Conservation (phyloP, 768 basidiomycete species). For the Lentinula guzmanii region DNA sequence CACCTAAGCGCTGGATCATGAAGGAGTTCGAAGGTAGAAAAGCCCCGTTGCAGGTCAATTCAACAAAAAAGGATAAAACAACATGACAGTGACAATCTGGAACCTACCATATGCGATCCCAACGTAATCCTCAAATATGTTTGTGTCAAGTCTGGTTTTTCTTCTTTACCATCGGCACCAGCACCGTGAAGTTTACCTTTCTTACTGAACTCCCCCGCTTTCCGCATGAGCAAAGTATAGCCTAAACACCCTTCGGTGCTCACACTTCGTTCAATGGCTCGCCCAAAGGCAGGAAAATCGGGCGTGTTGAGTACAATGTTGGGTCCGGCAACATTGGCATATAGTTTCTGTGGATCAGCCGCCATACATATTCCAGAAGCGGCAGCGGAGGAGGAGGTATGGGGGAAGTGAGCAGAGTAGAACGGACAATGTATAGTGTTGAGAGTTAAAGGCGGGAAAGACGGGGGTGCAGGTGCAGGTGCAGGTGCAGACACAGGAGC, state of each 20-base stretch:
- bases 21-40: background rate
- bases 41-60: background rate
- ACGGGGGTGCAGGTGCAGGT: background rate
- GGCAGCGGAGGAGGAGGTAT: background rate
- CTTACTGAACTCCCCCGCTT: slow-evolving; percentile 13
- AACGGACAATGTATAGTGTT: background rate
- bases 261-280: slow-evolving; percentile 16
- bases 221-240: slow-evolving; percentile 11
- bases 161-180: background rate
- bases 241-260: slow-evolving; percentile 13
- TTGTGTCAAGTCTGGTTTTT: slow-evolving; percentile 4
- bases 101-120: slow-evolving; percentile 11
- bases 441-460: background rate
- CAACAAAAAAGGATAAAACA: background rate
- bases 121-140: slow-evolving; percentile 19
- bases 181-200: background rate
- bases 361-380: background rate
- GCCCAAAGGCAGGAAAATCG: slow-evolving; percentile 17
- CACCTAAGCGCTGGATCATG: too few relatives aligned
- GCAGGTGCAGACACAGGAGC: background rate
- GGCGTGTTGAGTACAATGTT: slow-evolving; percentile 13
- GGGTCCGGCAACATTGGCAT: slow-evolving; percentile 15
- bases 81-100: background rate
- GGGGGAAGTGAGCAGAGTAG: background rate
- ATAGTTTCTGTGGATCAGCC: slow-evolving; percentile 9